phyloP scores from a whole-genome alignment of 2,329 filamentous ascomycete genomes.

The Pezicula neosporulosa region DNA sequence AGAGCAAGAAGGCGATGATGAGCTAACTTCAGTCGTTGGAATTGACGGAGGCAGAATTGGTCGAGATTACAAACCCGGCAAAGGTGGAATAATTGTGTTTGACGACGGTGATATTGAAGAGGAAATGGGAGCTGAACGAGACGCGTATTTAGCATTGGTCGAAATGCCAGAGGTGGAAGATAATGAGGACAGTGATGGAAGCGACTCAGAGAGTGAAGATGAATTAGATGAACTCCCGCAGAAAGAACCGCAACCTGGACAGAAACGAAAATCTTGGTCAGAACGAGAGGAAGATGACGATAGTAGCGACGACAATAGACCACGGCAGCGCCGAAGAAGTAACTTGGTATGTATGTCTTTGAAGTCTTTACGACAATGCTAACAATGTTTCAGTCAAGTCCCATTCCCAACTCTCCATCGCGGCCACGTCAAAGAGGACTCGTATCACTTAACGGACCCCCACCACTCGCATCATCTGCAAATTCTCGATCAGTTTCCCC shows the following conservation, averaged over 20 bases:
- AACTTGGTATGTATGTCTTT: constrained; percentile 65
- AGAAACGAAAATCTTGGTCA: constrained; percentile 80
- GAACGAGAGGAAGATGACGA: constrained; percentile 66
- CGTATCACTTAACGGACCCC: constrained; percentile 48
- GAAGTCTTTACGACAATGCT: constrained; percentile 11
- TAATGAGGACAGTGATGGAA: constrained; percentile 46
- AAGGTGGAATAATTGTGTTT: constrained; percentile 87
- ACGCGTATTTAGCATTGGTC: constrained; percentile 80
- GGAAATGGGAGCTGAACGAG: constrained; percentile 68
- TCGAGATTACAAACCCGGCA: constrained; percentile 69
- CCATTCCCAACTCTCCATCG: constrained; percentile 62
- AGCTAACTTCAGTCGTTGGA: constrained; percentile 53
- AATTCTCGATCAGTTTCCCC: constrained; percentile 35
- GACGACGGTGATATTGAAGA: constrained; percentile 95
- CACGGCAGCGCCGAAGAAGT: constrained; percentile 76
- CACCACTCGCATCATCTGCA: constrained; percentile 39
- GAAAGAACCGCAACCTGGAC: constrained; percentile 50
- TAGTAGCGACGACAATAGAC: constrained; percentile 67
- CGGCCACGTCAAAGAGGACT: constrained; percentile 59
- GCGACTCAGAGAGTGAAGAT: constrained; percentile 51
- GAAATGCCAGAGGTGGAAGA: constrained; percentile 84
- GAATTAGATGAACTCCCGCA: constrained; percentile 48
- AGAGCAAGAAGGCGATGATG: constrained; percentile 36
- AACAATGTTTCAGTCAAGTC: constrained; percentile 47
- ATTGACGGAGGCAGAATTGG: constrained; percentile 71